Evolutionary conservation across 78 protist species (phyloP), one percentile per base, ranked within the genome.

Genomic region (Dictyostelium purpureum): DNA sequence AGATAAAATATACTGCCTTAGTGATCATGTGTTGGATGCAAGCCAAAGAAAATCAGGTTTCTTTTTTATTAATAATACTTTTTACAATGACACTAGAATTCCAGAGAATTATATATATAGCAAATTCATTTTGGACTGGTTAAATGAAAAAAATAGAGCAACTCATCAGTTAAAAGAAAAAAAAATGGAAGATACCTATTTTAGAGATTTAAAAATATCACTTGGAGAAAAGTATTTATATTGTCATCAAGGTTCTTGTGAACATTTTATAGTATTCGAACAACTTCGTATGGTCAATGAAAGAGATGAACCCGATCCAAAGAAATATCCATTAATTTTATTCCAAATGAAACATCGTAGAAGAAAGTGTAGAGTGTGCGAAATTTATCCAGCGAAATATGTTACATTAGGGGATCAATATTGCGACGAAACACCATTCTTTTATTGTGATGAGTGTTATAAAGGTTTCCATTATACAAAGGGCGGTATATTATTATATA

Each of bases 401-500:
- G 94, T 71, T n/a, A 89, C 94, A 0, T 14, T 78, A n/a, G 80
- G 77, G 11, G 94, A 89, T 21, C 70, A 54, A 69, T 11, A 69
- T 2, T 71, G 54, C 10, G 87, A 70, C 16, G 94, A 89, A 69
- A 89, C 77, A n/a, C 94, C 94, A 1, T 89, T 73, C 38, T 89
- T 76, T 63, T 89, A 65, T 65, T 89, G 94, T 69, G 94, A 89
- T 9, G 88, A 69, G 19, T 89, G 94, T 79, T 89, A 76, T 75
- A 74, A 88, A 65, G 35, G 45, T 28, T 80, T 89, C 26, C 94
- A 89, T 47, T 89, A 89, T 38, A 37, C 79, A 5, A 80, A 89
- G 54, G 81, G 59, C 9, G 94, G 94, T 24, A 5, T 38, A 18
- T 51, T 76, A 18, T 37, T 89, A 6, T 89, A 89, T 42, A 57